A percentile compares a stretch with the other conserved stretches of the same genome.
Evolutionary conservation across 2,329 filamentous ascomycete species (phyloP).

Genomic region (Phialophora verrucosa): DNA sequence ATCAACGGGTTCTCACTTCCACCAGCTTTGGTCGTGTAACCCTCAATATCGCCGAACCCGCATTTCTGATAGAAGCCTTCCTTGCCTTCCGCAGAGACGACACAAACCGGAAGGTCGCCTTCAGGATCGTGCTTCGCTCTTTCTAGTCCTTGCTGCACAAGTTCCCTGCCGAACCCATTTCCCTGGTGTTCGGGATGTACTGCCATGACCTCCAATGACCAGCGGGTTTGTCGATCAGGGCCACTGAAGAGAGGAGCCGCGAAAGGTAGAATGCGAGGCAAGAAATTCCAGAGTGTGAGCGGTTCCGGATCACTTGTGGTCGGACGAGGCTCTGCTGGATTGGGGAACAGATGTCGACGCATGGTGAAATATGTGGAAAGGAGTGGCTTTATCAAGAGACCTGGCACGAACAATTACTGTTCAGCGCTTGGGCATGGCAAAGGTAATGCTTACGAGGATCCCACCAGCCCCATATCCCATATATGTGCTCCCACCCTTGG

Average conservation of each 20-base stretch:
- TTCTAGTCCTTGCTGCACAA: conserved; percentile 20
- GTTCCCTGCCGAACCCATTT: conserved; percentile 24
- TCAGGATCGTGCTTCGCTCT: conserved; percentile 22
- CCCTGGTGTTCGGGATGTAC: conserved; percentile 29
- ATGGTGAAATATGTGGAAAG: conserved; percentile 8
- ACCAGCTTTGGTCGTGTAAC: conserved; percentile 14
- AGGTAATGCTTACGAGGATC: conserved; percentile 30
- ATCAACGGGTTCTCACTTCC: conserved; percentile 26
- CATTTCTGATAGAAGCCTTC: conserved; percentile 30
- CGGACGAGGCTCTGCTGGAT: conserved; percentile 33
- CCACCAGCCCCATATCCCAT: conserved; percentile 24
- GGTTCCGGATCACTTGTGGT: conserved; percentile 42
- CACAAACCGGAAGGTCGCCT: conserved; percentile 23
- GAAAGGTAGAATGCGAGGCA: conserved; percentile 20
- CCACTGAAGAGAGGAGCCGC: conserved; percentile 15
- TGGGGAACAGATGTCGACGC: conserved; percentile 13
- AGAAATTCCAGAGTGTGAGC: conserved; percentile 25
- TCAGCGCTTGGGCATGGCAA: not conserved
- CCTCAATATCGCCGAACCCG: conserved; percentile 28
- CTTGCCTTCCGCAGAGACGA: conserved; percentile 25
- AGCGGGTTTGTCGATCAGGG: conserved; percentile 26
- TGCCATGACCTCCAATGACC: conserved; percentile 28
- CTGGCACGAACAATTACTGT: conserved; percentile 14
- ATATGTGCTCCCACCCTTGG: conserved; percentile 26
- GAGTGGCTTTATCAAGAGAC: conserved; percentile 22